Evolutionary conservation across 169 alveolate species (phyloP).

Genomic region (Theileria annulata): DNA sequence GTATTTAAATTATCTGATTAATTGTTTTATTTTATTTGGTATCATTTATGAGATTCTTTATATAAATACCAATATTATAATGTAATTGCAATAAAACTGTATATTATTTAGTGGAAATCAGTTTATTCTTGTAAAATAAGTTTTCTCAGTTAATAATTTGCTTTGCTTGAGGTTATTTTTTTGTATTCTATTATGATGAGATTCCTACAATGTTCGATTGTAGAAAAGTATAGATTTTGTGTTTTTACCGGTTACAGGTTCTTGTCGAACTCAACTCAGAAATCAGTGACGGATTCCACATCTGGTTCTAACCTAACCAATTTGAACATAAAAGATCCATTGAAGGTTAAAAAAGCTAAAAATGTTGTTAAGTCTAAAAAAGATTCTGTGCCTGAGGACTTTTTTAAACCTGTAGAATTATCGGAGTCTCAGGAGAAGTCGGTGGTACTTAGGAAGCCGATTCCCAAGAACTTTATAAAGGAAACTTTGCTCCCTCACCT

Average conservation of each 20-base stretch:
- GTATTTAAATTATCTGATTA: background rate
- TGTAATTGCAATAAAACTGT: background rate
- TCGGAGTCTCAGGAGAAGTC: constrained; percentile 21
- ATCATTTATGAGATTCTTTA: background rate
- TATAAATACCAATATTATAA: too few species aligned
- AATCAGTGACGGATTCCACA: background rate
- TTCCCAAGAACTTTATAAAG: constrained; percentile 62
- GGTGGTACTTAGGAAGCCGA: constrained; percentile 56
- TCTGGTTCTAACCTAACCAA: background rate
- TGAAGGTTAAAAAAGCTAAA: background rate
- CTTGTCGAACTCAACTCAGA: background rate
- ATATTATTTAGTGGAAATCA: background rate
- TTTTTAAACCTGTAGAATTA: background rate
- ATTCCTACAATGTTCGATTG: background rate
- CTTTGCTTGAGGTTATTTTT: background rate
- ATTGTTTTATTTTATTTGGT: background rate
- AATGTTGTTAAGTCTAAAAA: background rate
- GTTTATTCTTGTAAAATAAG: background rate
- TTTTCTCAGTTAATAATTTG: background rate
- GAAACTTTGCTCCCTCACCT: constrained; percentile 66
- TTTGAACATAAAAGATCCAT: background rate
- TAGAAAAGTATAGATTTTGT: background rate
- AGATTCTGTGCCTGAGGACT: background rate
- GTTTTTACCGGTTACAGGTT: background rate
- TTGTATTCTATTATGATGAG: background rate